Base-by-base conservation (phyloP, 345 rosid genomes). In the Corchorus olitorius region DNA sequence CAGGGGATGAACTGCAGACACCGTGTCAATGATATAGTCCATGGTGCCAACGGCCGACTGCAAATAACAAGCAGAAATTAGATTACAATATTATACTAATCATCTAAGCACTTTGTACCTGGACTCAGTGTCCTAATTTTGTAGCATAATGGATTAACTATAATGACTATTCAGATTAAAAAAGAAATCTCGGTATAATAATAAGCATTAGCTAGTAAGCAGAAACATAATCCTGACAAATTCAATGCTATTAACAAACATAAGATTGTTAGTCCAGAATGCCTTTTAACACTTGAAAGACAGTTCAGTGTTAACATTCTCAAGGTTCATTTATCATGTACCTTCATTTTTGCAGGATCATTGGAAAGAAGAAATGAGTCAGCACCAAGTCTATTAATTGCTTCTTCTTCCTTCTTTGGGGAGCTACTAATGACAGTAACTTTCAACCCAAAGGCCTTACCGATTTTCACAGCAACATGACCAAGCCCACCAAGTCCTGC, bases 401-500 rank as follows among this genome's bases (percentile, higher is more conserved):
- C 94, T 81, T 88, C 92, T 35, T 76, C 73, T 77, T 88, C 92
- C 83, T 88, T 90, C 34, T 61, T 78, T 0, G 90, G 77, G 39
- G 97, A 91, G 70, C 86, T 55, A 78, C 98, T 94, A 73, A 94
- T 91, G 53, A 91, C 98, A 46, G 94, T 89, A 63, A 94, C 97
- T 82, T 90, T 88, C 84, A 94, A 76, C 27, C 98, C 97, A 78
- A 91, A 92, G 49, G 98, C 97, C 87, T 91, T 94, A 49, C 79
- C 97, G 50, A 94, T 81, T 84, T 89, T 94, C 50, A 94, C 93
- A 52, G 97, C 98, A 73, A 92, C 84, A 82, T 94, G 98, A 76
- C 97, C 98, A 72, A 94, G 90, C 15, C 98, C 98, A 77, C 97
- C 97, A 72, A 92, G 92, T 65, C 98, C 98, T 12, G 88, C 92